Percentiles rank a stretch among this genome's conserved stretches.
These are phyloP conservation scores for Botrytis medusae DNA, from an alignment of 2,329 filamentous ascomycete species.

Conservation along the genomic window DNA sequence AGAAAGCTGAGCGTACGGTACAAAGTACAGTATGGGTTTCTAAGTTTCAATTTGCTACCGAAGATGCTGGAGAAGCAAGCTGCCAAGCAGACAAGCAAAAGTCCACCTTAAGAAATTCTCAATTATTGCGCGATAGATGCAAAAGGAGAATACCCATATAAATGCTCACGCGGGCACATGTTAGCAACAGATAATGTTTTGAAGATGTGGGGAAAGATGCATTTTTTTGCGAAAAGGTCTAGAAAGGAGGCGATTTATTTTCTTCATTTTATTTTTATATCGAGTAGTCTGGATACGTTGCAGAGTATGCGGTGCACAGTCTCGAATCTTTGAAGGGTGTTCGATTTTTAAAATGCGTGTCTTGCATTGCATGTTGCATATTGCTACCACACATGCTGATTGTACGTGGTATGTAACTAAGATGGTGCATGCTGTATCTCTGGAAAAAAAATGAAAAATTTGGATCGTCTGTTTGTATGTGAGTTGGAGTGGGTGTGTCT, in stretches of 20 bases:
- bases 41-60: background rate
- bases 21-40: background rate
- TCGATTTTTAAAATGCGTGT: background rate
- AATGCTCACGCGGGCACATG: slow-evolving; percentile 14
- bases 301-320: background rate
- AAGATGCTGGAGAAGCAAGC: background rate
- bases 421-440: background rate
- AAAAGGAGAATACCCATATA: background rate
- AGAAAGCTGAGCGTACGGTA: background rate
- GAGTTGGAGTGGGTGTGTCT: background rate
- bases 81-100: background rate
- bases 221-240: background rate
- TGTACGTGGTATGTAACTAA: background rate
- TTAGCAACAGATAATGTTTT: background rate
- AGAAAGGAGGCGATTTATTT: slow-evolving; percentile 3
- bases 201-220: background rate
- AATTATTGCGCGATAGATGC: background rate
- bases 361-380: slow-evolving; percentile 6
- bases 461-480: background rate
- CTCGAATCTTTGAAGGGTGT: slow-evolving; percentile 8
- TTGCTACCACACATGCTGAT: background rate
- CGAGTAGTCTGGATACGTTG: background rate
- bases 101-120: background rate
- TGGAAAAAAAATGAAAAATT: background rate
- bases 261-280: background rate